Evolutionary conservation across 2,329 filamentous ascomycete species (phyloP), one percentile per base, ranked within the genome.

Genomic region (Dactylellina haptotyla): DNA sequence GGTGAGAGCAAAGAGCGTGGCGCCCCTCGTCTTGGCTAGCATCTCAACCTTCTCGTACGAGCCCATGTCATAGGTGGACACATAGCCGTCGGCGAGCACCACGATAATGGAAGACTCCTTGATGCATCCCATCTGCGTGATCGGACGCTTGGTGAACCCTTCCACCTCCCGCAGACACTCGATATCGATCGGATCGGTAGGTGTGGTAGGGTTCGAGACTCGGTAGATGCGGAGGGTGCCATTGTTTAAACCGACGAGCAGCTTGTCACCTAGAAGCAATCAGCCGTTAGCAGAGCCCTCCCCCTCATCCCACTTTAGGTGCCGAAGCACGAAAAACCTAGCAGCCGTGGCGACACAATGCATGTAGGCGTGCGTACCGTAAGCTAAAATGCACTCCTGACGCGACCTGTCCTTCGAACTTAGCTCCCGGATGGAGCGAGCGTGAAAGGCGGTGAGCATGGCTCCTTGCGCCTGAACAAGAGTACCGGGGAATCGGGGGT

Each of bases 381-480:
- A 92, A 75, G 94, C 92, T 51, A 98, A 86, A 77, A 99, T 92
- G 54, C 92, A 95, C 83, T 99, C 95, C 82, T 99, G 97, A 85
- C 90, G 95, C 77, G 92, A 96, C 85, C 96, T 97, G 87, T 98
- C 94, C 82, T 92, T 90, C 82, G 89, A 89, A 84, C 91, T 93
- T 79, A 99, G 90, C 90, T 99, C 95, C 85, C 98, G 91, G 81
- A 99, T 94, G 76, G 93, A 91, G 80, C 92, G 91, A 84, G 95
- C 93, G 78, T 91, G 96, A 83, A 99, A 99, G 80, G 95, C 95
- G 83, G 94, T 96, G 83, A 99, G 90, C 95, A 97, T 97, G 82
- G 84, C 85, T 75, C 73, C 18, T 46, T 63, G 70, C 63, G 70
- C 63, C 70, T 69, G 43, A 56, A 69, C 41, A 46, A 46, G 50